These are phyloP conservation scores for Turnera subulata DNA, from an alignment of 345 rosid genomes.

Conservation along the genomic window DNA sequence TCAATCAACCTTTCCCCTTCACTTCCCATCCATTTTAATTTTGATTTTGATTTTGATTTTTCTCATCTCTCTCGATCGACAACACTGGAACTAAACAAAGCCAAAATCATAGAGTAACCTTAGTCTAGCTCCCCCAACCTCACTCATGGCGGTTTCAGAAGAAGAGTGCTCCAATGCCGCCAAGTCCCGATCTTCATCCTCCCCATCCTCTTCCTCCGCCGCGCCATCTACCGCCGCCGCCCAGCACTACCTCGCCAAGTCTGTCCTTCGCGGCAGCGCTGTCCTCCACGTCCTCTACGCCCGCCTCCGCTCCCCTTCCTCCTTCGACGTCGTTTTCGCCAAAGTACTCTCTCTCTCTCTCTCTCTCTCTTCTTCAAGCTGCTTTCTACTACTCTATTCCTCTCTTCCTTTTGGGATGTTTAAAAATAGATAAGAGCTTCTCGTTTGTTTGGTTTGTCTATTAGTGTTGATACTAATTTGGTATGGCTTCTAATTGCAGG, in stretches of 20 bases:
- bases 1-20: too few species aligned
- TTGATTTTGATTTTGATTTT: too few species aligned
- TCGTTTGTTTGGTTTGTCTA: too few species aligned
- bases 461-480: too few species aligned
- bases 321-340: conserved; percentile 79
- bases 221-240: conserved; percentile 31
- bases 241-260: conserved; percentile 78
- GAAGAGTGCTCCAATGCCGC: conserved; percentile 83
- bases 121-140: too few species aligned
- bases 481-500: conserved; percentile 46
- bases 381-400: too few species aligned
- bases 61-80: too few species aligned
- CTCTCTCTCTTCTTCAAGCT: background rate
- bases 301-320: conserved; percentile 63
- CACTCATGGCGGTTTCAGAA: conserved; percentile 80
- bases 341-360: conserved; percentile 42
- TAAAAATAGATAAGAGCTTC: too few species aligned
- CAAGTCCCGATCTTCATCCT: conserved; percentile 55
- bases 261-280: conserved; percentile 79
- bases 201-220: conserved; percentile 41
- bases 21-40: too few species aligned
- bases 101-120: too few species aligned
- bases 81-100: too few species aligned
- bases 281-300: conserved; percentile 81
- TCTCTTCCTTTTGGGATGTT: too few species aligned